Evolutionary conservation across 2,329 filamentous ascomycete species (phyloP), one percentile per base, ranked within the genome.

Genomic region (Apiospora phragmitis): DNA sequence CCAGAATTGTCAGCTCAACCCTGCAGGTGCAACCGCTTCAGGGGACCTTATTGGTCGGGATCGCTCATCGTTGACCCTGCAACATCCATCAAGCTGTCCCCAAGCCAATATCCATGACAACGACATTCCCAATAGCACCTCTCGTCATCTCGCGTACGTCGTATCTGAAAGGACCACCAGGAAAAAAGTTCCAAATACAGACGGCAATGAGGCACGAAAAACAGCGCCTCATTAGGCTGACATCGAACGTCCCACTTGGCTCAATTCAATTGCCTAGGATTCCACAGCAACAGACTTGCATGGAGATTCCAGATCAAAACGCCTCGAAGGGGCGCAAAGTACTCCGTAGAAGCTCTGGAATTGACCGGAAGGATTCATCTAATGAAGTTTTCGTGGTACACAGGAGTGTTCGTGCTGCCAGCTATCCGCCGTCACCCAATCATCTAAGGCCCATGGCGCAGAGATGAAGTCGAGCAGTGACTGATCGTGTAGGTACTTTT

Each of bases 61-160:
- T 2, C 12, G 18, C 32, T 12, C 16, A 9, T 59, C 29, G 51
- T 35, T 59, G 51, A 18, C 51, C 29, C 3, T 59, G 51, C 51
- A 59, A 59, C 51, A 55, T 29, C 49, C 49, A 26, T 55, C 26
- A 55, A 55, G 26, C 51, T 32, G 26, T 29, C 16, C 51, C 49
- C 51, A n/a, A 62, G 55, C 55, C 55, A 38, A 38, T 62, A 38
- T 62, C 55, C 55, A 62, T 62, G 55, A 62, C 55, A 62, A 62
- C 55, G 32, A 62, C 55, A 62, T 62, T 62, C 55, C 55, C 16
- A 9, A 21, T 11, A 59, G 29, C 16, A 47, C 51, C 26, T 59
- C 26, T 59, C 29, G 51, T 59, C 51, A 59, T 59, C 29, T 59
- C 51, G 14, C 49, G 8, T 55, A 14, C 49, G 11, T 7, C 49